Evolutionary conservation across 805 yeast species (phyloP).

Genomic region (Candida orba): DNA sequence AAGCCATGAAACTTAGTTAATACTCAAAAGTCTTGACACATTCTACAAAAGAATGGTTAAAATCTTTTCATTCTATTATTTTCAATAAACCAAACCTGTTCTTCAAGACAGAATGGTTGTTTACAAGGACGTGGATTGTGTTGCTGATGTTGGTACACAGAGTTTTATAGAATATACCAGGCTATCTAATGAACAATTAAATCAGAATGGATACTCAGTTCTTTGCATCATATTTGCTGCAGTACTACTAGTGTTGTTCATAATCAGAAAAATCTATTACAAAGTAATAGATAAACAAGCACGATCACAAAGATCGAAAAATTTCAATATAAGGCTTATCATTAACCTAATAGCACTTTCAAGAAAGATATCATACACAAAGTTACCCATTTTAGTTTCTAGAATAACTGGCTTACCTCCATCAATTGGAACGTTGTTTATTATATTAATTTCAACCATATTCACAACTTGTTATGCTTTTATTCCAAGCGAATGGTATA

Average conservation of each 20-base stretch:
- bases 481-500: conserved; percentile 43
- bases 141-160: not conserved
- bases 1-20: too few relatives aligned
- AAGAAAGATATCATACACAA: conserved; percentile 28
- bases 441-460: conserved; percentile 27
- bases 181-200: not conserved
- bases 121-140: not conserved
- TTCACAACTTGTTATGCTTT: conserved; percentile 29
- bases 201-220: not conserved
- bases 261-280: not conserved
- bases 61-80: too few relatives aligned
- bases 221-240: not conserved
- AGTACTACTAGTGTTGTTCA: not conserved
- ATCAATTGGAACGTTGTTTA: conserved; percentile 29
- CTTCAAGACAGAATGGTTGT: not conserved
- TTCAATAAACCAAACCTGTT: not conserved
- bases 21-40: too few relatives aligned
- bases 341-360: conserved; percentile 24
- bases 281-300: not conserved
- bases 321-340: not conserved
- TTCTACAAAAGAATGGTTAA: too few relatives aligned
- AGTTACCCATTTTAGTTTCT: conserved; percentile 26
- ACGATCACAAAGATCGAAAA: not conserved
- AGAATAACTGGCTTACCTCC: conserved; percentile 31
- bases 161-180: not conserved